Conservation (phyloP, 345 rosid species). For the Sonneratia alba region DNA sequence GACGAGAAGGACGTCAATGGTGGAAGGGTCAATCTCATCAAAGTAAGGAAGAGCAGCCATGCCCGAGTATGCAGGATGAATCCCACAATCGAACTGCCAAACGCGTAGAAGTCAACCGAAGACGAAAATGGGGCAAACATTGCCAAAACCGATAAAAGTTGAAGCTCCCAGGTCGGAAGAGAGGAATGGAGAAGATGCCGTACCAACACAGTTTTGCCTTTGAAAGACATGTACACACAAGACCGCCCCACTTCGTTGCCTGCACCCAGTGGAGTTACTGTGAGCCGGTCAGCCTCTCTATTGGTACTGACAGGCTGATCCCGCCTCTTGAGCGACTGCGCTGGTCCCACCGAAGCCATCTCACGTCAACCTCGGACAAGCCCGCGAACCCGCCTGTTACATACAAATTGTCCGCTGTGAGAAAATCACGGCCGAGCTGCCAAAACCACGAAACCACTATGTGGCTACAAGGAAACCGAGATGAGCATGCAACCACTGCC, state of each 20-base stretch:
- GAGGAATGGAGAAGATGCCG: not conserved
- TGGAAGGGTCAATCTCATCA: conserved; percentile 92
- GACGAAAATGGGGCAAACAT: not conserved
- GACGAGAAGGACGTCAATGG: conserved; percentile 73
- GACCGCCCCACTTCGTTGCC: conserved; percentile 96
- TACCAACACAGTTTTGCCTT: conserved; percentile 72
- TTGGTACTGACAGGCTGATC: conserved; percentile 38
- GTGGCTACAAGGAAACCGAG: not conserved
- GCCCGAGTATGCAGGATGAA: conserved; percentile 80
- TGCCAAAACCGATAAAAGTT: not conserved
- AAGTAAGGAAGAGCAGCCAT: conserved; percentile 94
- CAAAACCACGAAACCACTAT: too few relatives aligned
- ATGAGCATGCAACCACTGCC: not conserved
- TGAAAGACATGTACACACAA: conserved; percentile 78
- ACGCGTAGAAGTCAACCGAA: not conserved
- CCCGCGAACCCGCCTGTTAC: too few relatives aligned
- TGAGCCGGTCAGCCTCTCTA: conserved; percentile 69
- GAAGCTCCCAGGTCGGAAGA: not conserved
- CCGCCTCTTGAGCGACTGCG: conserved; percentile 47
- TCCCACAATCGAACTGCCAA: conserved; percentile 86
- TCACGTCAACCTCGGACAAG: not conserved
- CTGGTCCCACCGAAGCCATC: conserved; percentile 50
- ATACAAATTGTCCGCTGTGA: too few relatives aligned
- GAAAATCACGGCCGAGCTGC: too few relatives aligned
- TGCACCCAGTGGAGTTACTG: conserved; percentile 74